Conservation (phyloP, 140 eudicot species). For the Stevia rebaudiana region DNA sequence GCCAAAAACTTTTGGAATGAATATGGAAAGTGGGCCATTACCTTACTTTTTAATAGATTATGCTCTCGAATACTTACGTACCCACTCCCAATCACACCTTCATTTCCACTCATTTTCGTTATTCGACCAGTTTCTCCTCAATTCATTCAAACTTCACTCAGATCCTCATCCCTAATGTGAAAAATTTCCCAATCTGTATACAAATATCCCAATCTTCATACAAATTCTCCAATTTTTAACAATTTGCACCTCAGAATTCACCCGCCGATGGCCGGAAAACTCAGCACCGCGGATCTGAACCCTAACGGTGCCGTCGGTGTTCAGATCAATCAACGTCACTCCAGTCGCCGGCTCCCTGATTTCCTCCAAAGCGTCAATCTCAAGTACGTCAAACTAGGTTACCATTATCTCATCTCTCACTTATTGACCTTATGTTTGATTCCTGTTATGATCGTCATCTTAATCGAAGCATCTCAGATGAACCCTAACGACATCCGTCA, state of each 20-base stretch:
- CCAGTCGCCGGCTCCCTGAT: constrained; percentile 31
- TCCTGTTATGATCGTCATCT: constrained; percentile 22
- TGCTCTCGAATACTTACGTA: too few relatives aligned
- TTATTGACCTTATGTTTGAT: constrained; percentile 31
- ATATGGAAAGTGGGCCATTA: not conserved
- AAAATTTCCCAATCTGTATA: not conserved
- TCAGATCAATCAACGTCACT: constrained; percentile 21
- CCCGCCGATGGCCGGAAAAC: constrained; percentile 3
- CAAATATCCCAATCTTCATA: not conserved
- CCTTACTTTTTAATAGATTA: not conserved
- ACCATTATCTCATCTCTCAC: constrained; percentile 32
- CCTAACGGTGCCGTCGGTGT: constrained; percentile 7
- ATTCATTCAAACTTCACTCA: not conserved
- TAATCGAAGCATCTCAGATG: constrained; percentile 18
- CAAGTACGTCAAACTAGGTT: constrained; percentile 43
- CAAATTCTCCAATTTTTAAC: too few relatives aligned
- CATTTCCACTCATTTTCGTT: not conserved
- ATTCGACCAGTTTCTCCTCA: not conserved
- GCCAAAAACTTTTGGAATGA: too few relatives aligned
- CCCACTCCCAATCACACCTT: not conserved
- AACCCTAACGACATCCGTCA: constrained; percentile 22
- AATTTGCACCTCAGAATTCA: not conserved
- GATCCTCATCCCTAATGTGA: not conserved
- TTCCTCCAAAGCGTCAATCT: constrained; percentile 41
- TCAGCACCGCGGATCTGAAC: not conserved